Evolutionary conservation across 495 filamentous ascomycete genomes (phyloP), one percentile per base, ranked within the genome.

Genomic region (Articulospora tetracladia): DNA sequence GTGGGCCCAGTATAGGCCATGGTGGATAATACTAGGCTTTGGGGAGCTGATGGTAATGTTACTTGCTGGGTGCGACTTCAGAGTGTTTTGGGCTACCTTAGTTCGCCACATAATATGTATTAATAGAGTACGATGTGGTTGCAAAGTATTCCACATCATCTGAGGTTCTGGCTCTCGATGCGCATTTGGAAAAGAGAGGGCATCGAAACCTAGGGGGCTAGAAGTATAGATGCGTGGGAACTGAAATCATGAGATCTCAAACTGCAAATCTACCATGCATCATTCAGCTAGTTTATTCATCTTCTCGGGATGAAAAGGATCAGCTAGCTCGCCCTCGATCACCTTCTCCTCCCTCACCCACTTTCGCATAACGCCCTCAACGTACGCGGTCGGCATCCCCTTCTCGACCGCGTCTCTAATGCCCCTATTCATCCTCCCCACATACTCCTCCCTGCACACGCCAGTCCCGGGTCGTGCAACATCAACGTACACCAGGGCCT

Each of bases 401-500:
- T 55, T 58, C 25, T 23, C 34, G 26, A 58, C 11, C 22, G 64
- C 64, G 47, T 66, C 60, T 19, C 20, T 28, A 19, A 66, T 61
- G 27, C 64, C 64, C 20, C 53, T n/a, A 39, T 63, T 61, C 60
- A 66, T 66, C 26, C 64, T 15, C 25, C 1, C 50, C 23, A 63
- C 54, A 52, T 66, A 66, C 54, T 66, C 64, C 26, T 63, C 60
- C 17, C 34, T 54, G 39, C 53, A 54, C 2, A 22, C 34, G 1
- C 60, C 64, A 36, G 32, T 26, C 6, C 39, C 57, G 1, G 3
- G 15, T 20, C 59, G 24, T 24, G 12, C 15, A 24, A 26, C 24
- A 57, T 62, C 59, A 7, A 66, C 57, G 47, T 63, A 66, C 7
- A 66, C 64, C 22, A 62, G n/a, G 1, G 47, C 64, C 15, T 66